These are phyloP conservation scores for Zygosaccharomyces kombuchaensis DNA, from an alignment of 805 yeast species.

Conservation along the genomic window DNA sequence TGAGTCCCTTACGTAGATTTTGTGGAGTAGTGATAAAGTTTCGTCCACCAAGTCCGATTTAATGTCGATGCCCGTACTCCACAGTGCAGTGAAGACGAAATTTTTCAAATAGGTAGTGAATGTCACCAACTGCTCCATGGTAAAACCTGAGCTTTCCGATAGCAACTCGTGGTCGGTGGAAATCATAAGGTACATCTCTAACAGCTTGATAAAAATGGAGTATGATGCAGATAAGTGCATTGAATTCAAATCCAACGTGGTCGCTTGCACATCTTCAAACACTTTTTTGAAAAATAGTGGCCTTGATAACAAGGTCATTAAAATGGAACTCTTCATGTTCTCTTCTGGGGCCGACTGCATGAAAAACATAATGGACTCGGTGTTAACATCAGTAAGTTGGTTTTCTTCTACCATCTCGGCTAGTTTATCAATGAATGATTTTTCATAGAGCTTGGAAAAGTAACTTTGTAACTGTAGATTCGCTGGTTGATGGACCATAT, in stretches of 20 bases:
- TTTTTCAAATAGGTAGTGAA: conserved; percentile 20
- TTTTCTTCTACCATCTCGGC: conserved; percentile 9
- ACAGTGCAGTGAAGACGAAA: conserved; percentile 22
- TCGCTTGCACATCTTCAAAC: conserved; percentile 3
- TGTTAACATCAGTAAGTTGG: background rate
- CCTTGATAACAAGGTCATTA: conserved; percentile 18
- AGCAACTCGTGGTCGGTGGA: conserved; percentile 31
- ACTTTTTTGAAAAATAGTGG: conserved; percentile 14
- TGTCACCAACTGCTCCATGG: conserved; percentile 15
- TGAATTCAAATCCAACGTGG: background rate
- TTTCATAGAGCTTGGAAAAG: conserved; percentile 13
- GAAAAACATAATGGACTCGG: conserved; percentile 11
- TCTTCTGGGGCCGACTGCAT: conserved; percentile 15
- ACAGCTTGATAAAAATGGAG: conserved; percentile 19
- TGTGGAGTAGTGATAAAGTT: conserved; percentile 21
- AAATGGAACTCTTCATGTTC: conserved; percentile 14
- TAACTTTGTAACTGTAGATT: conserved; percentile 6
- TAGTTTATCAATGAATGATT: conserved; percentile 14
- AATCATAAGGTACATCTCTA: conserved; percentile 24
- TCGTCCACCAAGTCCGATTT: conserved; percentile 10
- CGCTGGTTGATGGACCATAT: conserved; percentile 4
- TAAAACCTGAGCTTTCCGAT: conserved; percentile 12
- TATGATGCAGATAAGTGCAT: conserved; percentile 10
- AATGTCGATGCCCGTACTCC: conserved; percentile 13
- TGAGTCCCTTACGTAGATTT: conserved; percentile 31